phyloP scores from a whole-genome alignment of 371 early-diverging fungal species.

The Blyttiomyces sp. region DNA sequence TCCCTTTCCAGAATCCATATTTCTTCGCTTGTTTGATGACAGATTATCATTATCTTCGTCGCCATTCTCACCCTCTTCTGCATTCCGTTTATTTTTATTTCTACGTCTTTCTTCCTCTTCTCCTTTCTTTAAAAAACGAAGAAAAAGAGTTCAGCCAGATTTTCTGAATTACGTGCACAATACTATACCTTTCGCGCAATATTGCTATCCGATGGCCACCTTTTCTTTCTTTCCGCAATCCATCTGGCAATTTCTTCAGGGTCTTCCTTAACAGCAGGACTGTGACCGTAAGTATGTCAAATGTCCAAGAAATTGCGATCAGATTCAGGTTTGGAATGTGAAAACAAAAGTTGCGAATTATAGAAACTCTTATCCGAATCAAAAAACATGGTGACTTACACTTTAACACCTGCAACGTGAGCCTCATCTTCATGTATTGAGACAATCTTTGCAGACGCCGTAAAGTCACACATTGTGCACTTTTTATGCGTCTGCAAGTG shows the following conservation, averaged over 20 bases:
- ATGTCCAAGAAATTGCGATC: no score
- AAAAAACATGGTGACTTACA: no score
- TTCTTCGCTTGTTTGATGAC: no score
- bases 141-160: no score
- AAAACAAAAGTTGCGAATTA: no score
- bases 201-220: slow-evolving; percentile 63
- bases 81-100: slow-evolving; percentile 16
- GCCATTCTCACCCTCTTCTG: not conserved
- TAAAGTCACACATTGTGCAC: not conserved
- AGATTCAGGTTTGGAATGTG: no score
- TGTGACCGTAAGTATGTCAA: no score
- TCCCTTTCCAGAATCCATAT: no score
- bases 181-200: slow-evolving; percentile 50
- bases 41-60: no score
- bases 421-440: not conserved
- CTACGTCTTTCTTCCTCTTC: slow-evolving; percentile 9
- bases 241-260: slow-evolving; percentile 65
- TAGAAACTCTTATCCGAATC: no score
- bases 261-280: slow-evolving; percentile 32
- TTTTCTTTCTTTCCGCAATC: slow-evolving; percentile 65
- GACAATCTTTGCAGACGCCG: not conserved
- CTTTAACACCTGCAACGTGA: slow-evolving; percentile 70
- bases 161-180: no score
- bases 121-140: not conserved
- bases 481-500: not conserved